Conservation (phyloP, 805 yeast genomes). For the Saccharomyces paradoxus region DNA sequence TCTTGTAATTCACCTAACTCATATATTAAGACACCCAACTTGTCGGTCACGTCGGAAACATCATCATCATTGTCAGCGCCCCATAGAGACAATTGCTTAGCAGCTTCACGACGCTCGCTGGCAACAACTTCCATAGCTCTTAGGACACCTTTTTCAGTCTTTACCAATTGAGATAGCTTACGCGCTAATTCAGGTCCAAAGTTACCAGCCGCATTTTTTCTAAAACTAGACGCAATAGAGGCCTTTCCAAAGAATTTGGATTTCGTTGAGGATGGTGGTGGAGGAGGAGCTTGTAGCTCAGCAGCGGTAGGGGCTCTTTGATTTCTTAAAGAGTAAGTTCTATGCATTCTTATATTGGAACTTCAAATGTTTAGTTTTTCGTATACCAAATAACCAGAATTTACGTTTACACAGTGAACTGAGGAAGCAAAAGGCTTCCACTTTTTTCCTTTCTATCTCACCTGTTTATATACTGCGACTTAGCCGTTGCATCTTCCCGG, state of each 20-base stretch:
- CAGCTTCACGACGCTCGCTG: conserved; percentile 90
- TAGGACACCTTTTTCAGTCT: conserved; percentile 94
- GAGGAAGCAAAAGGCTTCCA: not conserved
- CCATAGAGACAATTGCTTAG: conserved; percentile 94
- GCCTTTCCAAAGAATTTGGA: conserved; percentile 71
- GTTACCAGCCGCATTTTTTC: conserved; percentile 82
- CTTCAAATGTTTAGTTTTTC: not conserved
- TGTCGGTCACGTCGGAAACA: conserved; percentile 93
- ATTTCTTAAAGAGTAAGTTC: conserved; percentile 76
- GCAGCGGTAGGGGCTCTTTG: conserved; percentile 77
- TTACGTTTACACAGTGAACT: not conserved
- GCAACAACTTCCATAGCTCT: conserved; percentile 89
- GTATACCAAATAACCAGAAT: not conserved
- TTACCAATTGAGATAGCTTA: conserved; percentile 83
- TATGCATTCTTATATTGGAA: conserved; percentile 45
- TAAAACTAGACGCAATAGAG: conserved; percentile 58
- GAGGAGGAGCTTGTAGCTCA: conserved; percentile 71
- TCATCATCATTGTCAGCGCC: conserved; percentile 98
- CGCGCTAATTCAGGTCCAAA: conserved; percentile 93
- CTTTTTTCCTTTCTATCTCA: not conserved
- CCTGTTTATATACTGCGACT: not conserved
- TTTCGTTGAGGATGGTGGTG: conserved; percentile 68
- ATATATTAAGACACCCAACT: conserved; percentile 88
- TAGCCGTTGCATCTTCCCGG: not conserved
- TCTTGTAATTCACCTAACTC: conserved; percentile 98